Conservation (phyloP, 495 filamentous ascomycete genomes). For the Massariosphaeria phaeospora region DNA sequence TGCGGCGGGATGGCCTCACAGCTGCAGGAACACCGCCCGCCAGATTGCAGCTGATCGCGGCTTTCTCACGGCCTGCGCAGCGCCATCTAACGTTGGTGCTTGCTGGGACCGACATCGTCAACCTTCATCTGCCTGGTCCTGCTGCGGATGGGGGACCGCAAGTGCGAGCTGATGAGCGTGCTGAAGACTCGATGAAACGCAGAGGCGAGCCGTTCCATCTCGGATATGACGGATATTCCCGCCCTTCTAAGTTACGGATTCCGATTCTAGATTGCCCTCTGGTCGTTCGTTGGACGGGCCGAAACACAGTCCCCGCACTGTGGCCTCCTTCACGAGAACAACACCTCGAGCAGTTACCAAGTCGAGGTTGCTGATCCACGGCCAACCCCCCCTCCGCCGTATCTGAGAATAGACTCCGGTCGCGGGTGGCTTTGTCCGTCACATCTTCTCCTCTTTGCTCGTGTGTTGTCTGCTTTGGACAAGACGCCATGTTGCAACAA, state of each 20-base stretch:
- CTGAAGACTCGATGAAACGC: neutral
- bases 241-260: conserved; percentile 21
- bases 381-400: conserved; percentile 4
- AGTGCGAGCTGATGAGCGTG: neutral
- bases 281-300: conserved; percentile 20
- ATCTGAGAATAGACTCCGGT: conserved; percentile 22
- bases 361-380: conserved; percentile 13
- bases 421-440: neutral
- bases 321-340: conserved; percentile 28
- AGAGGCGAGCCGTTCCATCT: conserved; percentile 9
- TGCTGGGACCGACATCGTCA: conserved; percentile 3
- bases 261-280: conserved; percentile 27
- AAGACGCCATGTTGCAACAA: conserved; percentile 5
- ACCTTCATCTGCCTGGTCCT: neutral
- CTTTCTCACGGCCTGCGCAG: conserved; percentile 6
- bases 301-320: conserved; percentile 27
- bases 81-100: conserved; percentile 8
- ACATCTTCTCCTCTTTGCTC: conserved; percentile 2
- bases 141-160: neutral
- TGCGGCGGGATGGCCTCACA: conserved; percentile 25
- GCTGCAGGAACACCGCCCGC: conserved; percentile 33
- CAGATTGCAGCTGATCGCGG: conserved; percentile 24
- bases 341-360: conserved; percentile 4
- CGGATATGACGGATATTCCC: conserved; percentile 15
- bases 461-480: conserved; percentile 24